Base-by-base conservation (phyloP, 305 asterid species). In the Fraxinus ornus region DNA sequence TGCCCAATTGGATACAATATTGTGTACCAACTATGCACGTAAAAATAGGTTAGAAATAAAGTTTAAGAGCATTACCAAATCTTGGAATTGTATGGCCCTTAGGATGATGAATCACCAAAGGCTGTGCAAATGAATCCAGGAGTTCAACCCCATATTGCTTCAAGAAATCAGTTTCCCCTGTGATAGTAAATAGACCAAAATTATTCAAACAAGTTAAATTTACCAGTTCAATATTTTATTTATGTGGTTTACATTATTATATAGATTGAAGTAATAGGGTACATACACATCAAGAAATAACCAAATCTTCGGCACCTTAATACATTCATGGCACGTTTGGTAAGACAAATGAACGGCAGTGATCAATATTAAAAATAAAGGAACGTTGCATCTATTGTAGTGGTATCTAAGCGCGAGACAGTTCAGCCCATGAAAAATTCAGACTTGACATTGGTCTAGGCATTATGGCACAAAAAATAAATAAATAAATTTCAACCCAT, bases 101-200 rank as follows among this genome's bases (percentile, higher is more conserved):
- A 0, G 98, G 99, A 86, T 96, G 99, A 21, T 87, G 93, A 84
- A 96, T 91, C 60, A 92, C 95, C 39, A 91, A 17, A 4, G 99
- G 98, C 22, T 94, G 92, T 35, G 89, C 86, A 80, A 74, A 96
- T 2, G 95, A 91, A 19, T 90, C 91, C 79, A 96, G 78, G 37
- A 96, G 95, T 77, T 92, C 90, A 1, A 83, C 86, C 22, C 97
- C 98, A 75, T 86, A 55, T 60, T 81, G 72, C 93, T 90, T 93
- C 86, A 96, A 85, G 89, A 92, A 96, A 86, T 96, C 98, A 19
- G 85, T 86, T 19, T 96, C 97, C 85, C 99, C 99, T 95, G 90
- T 86, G 8, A 55, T 83, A 3, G 55, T 44, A 41, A 10, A 41
- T 41, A 41, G 52, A 44, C 55, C 55, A 44, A 44, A 44, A 44